A percentile compares a stretch with the other conserved stretches of the same genome.
Evolutionary conservation across 495 filamentous ascomycete species (phyloP).

Genomic region (Hypomontagnella monticulosa): DNA sequence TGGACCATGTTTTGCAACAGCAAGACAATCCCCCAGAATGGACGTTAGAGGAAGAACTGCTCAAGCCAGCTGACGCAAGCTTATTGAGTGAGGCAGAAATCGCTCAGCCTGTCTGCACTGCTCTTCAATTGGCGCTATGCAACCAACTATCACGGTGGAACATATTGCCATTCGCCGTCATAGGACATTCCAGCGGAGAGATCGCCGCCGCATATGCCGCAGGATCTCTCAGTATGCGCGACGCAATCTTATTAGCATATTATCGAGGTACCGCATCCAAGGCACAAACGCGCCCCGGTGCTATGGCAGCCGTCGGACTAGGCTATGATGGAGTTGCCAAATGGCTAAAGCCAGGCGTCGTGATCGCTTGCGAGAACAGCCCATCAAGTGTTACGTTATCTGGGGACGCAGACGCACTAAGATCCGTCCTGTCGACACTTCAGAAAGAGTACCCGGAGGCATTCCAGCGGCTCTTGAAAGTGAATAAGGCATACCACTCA

Average conservation of each 20-base stretch:
- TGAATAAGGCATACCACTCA: no score
- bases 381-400: no score
- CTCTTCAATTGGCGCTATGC: conserved; percentile 54
- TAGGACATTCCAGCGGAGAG: conserved; percentile 65
- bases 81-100: conserved; percentile 4
- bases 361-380: no score
- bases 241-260: conserved; percentile 59
- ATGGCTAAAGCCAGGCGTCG: no score
- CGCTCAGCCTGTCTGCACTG: conserved; percentile 52
- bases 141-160: conserved; percentile 55
- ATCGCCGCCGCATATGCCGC: conserved; percentile 55
- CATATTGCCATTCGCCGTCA: conserved; percentile 52
- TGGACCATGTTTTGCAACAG: conserved; percentile 24
- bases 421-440: no score
- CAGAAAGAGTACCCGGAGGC: no score
- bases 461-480: no score
- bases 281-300: no score
- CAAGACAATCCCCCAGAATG: conserved; percentile 26
- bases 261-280: conserved; percentile 40
- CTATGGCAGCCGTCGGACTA: no score
- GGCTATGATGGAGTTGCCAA: no score
- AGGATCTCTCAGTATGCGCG: conserved; percentile 37
- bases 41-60: conserved; percentile 14
- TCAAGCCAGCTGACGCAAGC: conserved; percentile 3
- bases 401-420: no score